Conservation (phyloP, 2,329 filamentous ascomycete species). For the Neopestalotiopsis rosae region DNA sequence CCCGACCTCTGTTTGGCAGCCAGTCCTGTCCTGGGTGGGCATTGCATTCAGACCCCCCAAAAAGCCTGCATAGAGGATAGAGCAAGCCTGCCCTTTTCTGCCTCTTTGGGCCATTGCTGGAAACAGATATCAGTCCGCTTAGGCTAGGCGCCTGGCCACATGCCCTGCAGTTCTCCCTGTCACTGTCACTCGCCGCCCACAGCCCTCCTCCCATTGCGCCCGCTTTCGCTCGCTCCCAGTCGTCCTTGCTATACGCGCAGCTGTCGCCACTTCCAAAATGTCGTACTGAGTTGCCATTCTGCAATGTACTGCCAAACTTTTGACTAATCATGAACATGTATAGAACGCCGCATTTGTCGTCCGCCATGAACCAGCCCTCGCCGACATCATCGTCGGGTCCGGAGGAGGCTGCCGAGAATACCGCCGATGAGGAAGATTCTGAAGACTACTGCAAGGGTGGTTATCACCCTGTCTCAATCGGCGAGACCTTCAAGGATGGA, state of each 20-base stretch:
- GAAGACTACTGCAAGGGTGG: conserved; percentile 99
- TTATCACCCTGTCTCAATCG: conserved; percentile 93
- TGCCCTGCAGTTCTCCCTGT: conserved; percentile 18
- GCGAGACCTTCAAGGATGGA: conserved; percentile 96
- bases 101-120: conserved; percentile 31
- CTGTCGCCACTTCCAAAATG: conserved; percentile 6
- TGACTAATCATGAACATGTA: conserved; percentile 36
- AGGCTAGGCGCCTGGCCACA: conserved; percentile 17
- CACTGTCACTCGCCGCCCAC: conserved; percentile 12
- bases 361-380: conserved; percentile 69
- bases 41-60: conserved; percentile 9
- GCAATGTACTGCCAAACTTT: conserved; percentile 19
- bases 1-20: conserved; percentile 1
- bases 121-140: conserved; percentile 22
- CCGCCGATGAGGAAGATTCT: conserved; percentile 96
- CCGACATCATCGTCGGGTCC: conserved; percentile 78
- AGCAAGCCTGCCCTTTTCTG: conserved; percentile 20
- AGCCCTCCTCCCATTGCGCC: conserved; percentile 12
- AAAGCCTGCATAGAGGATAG: not conserved
- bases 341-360: conserved; percentile 61
- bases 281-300: conserved; percentile 11
- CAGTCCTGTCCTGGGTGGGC: conserved; percentile 1
- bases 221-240: not conserved
- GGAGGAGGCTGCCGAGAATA: conserved; percentile 87
- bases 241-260: conserved; percentile 13